Percentiles rank a stretch among this genome's conserved stretches.
Evolutionary conservation across 1,284 basidiomycete species (phyloP).

Genomic region (Waitea zeae): DNA sequence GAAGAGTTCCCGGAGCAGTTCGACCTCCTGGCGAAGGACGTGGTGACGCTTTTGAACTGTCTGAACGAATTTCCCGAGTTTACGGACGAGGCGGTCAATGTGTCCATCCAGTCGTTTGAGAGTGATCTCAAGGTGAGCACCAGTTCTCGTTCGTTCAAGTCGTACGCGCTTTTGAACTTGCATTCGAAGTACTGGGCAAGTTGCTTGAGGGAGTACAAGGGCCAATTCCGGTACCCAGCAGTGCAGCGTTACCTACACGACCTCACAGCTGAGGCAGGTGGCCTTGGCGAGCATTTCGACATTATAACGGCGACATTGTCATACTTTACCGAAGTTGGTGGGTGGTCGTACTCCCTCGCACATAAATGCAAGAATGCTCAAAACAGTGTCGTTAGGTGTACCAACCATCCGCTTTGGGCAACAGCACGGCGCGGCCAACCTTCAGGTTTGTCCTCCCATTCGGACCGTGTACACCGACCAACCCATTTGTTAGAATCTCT

Average conservation of each 20-base stretch:
- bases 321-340: constrained; percentile 58
- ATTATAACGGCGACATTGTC: constrained; percentile 42
- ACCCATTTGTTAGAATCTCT: constrained; percentile 15
- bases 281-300: constrained; percentile 57
- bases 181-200: constrained; percentile 49
- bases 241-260: constrained; percentile 61
- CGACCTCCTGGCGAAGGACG: constrained; percentile 35
- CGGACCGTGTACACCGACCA: neutral
- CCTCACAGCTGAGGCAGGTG: constrained; percentile 38
- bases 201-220: constrained; percentile 42
- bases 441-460: constrained; percentile 18
- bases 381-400: constrained; percentile 25
- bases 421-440: constrained; percentile 48
- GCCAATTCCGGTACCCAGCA: constrained; percentile 17
- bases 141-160: neutral
- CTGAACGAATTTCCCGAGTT: constrained; percentile 64
- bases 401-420: constrained; percentile 61
- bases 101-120: constrained; percentile 45
- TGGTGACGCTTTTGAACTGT: constrained; percentile 44
- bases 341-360: constrained; percentile 9
- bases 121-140: constrained; percentile 40
- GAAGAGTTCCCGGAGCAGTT: constrained; percentile 30
- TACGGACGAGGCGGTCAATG: constrained; percentile 52
- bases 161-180: constrained; percentile 4
- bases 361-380: constrained; percentile 1